Evolutionary conservation across 2,329 filamentous ascomycete species (phyloP), one percentile per base, ranked within the genome.

Genomic region (Cladophialophora bantiana): DNA sequence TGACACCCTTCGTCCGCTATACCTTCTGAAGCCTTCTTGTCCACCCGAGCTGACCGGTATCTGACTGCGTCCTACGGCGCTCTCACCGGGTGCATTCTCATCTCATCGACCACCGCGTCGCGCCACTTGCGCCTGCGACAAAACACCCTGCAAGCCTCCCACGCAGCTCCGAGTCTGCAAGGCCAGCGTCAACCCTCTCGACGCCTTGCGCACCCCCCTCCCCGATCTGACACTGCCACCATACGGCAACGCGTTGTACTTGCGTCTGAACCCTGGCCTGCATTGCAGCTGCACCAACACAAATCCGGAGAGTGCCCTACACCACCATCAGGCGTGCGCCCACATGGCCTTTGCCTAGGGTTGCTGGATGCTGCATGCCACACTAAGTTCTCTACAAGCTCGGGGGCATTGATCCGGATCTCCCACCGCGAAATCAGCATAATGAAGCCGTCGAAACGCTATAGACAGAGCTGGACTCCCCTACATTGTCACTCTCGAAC

Each of bases 401-500:
- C 60, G 18, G 50, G 48, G 26, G 48, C 48, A 38, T 48, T 62
- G 59, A 60, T 42, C 45, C 48, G 56, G 60, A 48, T 38, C 34
- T 45, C 57, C 52, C 40, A 50, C 45, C 62, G 40, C 45, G 40
- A 57, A 45, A 38, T 62, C 36, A 66, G 20, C 63, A 70, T 35
- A 58, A 70, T 70, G 68, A 70, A 66, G 68, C 50, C 60, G 66
- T 66, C 68, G 66, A 65, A 67, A 54, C 38, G 61, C 55, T 57
- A 61, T 61, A 68, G 31, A 65, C 65, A 70, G 69, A 71, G 69
- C 69, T 71, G 69, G 69, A 71, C 69, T 71, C 69, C 66, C 60
- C 55, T 65, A 38, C 40, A 54, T 57, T 50, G 56, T 52, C 57
- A 65, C 45, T n/a, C 31, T 59, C 63, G 48, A 64, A 34, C 60